Percentiles rank a stretch among this genome's conserved stretches.
Evolutionary conservation across 768 basidiomycete species (phyloP).

Genomic region (Russula sp.): DNA sequence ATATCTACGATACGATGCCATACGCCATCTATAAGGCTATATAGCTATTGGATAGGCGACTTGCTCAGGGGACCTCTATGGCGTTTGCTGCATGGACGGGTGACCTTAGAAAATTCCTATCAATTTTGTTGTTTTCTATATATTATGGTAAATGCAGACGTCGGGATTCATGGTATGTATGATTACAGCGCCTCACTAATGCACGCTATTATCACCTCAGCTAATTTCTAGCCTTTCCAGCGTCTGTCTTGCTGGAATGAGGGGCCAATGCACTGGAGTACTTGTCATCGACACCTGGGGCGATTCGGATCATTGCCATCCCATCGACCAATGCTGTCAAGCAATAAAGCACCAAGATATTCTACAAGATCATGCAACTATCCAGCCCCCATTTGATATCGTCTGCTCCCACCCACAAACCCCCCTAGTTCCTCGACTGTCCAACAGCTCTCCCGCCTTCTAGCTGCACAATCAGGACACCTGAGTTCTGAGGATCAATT

Average conservation of each 20-base stretch:
- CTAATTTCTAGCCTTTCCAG: too few species aligned
- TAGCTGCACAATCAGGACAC: slow-evolving; percentile 77
- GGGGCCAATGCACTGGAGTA: neutral
- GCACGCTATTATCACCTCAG: too few species aligned
- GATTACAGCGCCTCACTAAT: too few species aligned
- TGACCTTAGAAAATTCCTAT: too few species aligned
- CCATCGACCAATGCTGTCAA: neutral
- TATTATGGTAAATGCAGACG: too few species aligned
- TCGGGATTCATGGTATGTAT: too few species aligned
- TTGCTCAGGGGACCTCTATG: too few species aligned
- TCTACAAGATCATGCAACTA: slow-evolving; percentile 63
- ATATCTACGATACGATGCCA: neutral
- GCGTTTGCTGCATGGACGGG: too few species aligned
- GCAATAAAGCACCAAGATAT: neutral
- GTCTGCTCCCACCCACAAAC: slow-evolving; percentile 42
- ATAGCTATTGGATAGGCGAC: neutral
- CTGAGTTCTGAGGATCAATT: slow-evolving; percentile 73
- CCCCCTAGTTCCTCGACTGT: slow-evolving; percentile 19
- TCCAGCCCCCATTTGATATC: slow-evolving; percentile 53
- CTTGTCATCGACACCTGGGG: too few species aligned
- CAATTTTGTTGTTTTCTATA: too few species aligned
- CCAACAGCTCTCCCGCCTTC: slow-evolving; percentile 33
- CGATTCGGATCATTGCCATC: neutral
- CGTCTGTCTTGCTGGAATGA: neutral
- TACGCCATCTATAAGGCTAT: neutral